Evolutionary conservation across 345 rosid species (phyloP), one percentile per base, ranked within the genome.

Genomic region (Clarkia xantiana): DNA sequence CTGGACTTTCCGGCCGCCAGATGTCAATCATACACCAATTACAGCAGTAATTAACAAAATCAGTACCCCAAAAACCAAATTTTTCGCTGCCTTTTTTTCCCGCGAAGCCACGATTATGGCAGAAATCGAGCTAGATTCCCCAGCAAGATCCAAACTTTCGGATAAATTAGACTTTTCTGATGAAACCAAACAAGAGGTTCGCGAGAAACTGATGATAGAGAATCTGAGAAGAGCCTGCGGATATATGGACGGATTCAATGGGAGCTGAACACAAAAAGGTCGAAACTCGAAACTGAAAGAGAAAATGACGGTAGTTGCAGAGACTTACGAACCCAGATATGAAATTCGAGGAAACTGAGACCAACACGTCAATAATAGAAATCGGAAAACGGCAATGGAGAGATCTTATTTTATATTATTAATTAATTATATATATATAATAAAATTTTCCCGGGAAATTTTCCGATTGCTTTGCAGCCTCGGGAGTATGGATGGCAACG

Each of bases 331-430:
- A 4, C 52, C 17, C 34, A 11, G 14, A n/a, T 10, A 14, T 5
- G 17, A 12, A 29, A 14, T 12, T 6, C 18, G 40, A 49, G 52
- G 52, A 49, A 49, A 25, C 11, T 25, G 53, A 49, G 53, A 25
- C 53, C 19, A 29, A 29, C 53, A 49, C 53, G 53, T 18, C 34
- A 49, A 9, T 40, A 29, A 49, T 14, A n/a, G 49, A 45, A 23
- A 10, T 19, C 18, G 25, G 13, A 6, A 48, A 38, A 11, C 11
- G 18, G 17, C 11, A 16, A 9, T 14, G 0, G 17, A 7, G 51
- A 48, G 51, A 23, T 23, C 34, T 34, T 29, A 18, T 18, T 18
- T n/a, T n/a, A n/a, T n/a, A n/a, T n/a, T n/a, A n/a, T n/a, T n/a
- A n/a, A n/a, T n/a, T n/a, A n/a, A n/a, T n/a, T n/a, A n/a, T n/a